Conservation (phyloP, 495 filamentous ascomycete species). For the Collariella sp. region DNA sequence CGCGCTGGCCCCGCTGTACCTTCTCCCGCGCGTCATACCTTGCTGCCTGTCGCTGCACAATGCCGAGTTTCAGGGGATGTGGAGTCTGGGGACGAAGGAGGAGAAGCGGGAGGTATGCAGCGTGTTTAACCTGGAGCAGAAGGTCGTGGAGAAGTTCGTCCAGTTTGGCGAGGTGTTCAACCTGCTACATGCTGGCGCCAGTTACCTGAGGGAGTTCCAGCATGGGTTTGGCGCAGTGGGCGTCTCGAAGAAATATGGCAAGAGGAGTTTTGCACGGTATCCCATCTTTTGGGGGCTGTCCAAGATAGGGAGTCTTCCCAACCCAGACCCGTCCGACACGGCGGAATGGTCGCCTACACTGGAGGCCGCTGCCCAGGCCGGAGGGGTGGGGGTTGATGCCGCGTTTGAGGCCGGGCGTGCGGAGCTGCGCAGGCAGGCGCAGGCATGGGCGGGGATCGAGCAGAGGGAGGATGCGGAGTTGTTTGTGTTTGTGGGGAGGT, state of each 20-base stretch:
- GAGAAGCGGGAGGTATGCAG: slow-evolving; percentile 58
- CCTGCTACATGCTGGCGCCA: slow-evolving; percentile 61
- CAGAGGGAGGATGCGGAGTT: slow-evolving; percentile 57
- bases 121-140: slow-evolving; percentile 53
- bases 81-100: slow-evolving; percentile 54
- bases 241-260: slow-evolving; percentile 66
- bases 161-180: slow-evolving; percentile 64
- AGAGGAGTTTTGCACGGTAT: slow-evolving; percentile 62
- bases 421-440: slow-evolving; percentile 54
- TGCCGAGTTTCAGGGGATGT: slow-evolving; percentile 66
- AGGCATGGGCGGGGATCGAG: slow-evolving; percentile 63
- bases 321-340: slow-evolving; percentile 65
- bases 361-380: slow-evolving; percentile 24
- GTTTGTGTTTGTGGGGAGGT: slow-evolving; percentile 67
- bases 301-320: slow-evolving; percentile 61
- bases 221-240: slow-evolving; percentile 67
- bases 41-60: slow-evolving; percentile 46
- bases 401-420: slow-evolving; percentile 47
- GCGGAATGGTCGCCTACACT: slow-evolving; percentile 51
- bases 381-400: slow-evolving; percentile 45
- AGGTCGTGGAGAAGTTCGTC: slow-evolving; percentile 45
- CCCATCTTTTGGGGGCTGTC: slow-evolving; percentile 70
- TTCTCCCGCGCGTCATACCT: slow-evolving; percentile 51
- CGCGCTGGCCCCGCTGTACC: slow-evolving; percentile 58
- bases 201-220: slow-evolving; percentile 63